Evolutionary conservation across 306 rosid genomes (phyloP).

Genomic region (Prunus mume): DNA sequence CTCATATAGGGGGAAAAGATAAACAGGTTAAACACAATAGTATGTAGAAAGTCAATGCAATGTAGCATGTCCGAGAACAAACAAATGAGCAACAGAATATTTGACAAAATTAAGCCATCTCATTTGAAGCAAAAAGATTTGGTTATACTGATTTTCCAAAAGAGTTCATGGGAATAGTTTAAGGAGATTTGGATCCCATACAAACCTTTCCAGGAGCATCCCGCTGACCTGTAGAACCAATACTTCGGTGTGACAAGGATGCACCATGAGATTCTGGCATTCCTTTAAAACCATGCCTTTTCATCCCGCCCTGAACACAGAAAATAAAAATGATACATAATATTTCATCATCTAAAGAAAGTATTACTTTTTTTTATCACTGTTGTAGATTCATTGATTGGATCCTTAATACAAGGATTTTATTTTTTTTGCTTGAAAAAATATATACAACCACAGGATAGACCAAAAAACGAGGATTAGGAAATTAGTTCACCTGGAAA

Average conservation of each 20-base stretch:
- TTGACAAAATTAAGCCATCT: neutral
- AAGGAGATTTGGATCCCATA: slow-evolving; percentile 3
- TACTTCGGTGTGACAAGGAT: slow-evolving; percentile 55
- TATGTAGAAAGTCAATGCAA: neutral
- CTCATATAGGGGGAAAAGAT: too few species aligned
- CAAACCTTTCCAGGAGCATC: slow-evolving; percentile 74
- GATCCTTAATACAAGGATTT: neutral
- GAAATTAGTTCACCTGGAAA: slow-evolving; percentile 65
- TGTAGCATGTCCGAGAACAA: neutral
- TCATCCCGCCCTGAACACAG: slow-evolving; percentile 72
- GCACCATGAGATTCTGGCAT: slow-evolving; percentile 77
- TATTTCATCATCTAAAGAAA: neutral
- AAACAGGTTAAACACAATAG: neutral
- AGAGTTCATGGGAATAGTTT: neutral
- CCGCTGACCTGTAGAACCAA: slow-evolving; percentile 77
- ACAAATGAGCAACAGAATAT: neutral
- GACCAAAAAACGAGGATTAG: neutral
- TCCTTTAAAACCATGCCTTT: slow-evolving; percentile 48
- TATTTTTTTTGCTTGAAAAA: neutral
- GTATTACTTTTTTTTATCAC: neutral
- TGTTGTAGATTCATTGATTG: neutral
- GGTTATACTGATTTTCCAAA: neutral
- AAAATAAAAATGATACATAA: slow-evolving; percentile 1
- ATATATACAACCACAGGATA: neutral
- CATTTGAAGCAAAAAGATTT: neutral